Percentiles rank a stretch among this genome's conserved stretches.
Conservation (phyloP, 2,329 filamentous ascomycete species). For the Beauveria sp. region DNA sequence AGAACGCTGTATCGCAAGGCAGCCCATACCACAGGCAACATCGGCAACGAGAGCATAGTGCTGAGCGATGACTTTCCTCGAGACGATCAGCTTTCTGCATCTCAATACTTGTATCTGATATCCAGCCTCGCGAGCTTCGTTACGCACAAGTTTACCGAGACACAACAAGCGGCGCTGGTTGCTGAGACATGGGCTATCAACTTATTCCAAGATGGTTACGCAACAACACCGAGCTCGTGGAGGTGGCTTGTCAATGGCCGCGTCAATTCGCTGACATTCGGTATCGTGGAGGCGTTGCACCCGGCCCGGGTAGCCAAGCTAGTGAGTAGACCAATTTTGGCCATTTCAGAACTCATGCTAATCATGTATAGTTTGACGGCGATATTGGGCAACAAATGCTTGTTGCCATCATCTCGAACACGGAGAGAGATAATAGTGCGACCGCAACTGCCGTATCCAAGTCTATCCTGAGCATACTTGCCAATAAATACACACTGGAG, state of each 20-base stretch:
- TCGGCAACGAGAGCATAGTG: slow-evolving; percentile 14
- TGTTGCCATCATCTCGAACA: slow-evolving; percentile 19
- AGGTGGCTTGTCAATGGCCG: slow-evolving; percentile 24
- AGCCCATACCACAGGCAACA: slow-evolving; percentile 22
- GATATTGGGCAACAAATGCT: slow-evolving; percentile 30
- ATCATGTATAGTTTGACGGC: slow-evolving; percentile 26
- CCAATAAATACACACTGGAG: slow-evolving; percentile 38
- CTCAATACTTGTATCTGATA: slow-evolving; percentile 29
- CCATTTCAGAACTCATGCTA: background rate
- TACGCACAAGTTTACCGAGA: slow-evolving; percentile 29
- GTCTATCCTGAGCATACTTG: slow-evolving; percentile 33
- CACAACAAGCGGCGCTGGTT: slow-evolving; percentile 26
- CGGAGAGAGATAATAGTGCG: slow-evolving; percentile 20
- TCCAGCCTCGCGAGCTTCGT: slow-evolving; percentile 29
- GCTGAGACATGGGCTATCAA: slow-evolving; percentile 27
- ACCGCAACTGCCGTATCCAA: slow-evolving; percentile 17
- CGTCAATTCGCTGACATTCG: slow-evolving; percentile 30
- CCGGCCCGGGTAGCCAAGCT: slow-evolving; percentile 26
- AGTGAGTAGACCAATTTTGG: slow-evolving; percentile 20
- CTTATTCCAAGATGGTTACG: slow-evolving; percentile 29
- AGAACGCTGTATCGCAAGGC: slow-evolving; percentile 35
- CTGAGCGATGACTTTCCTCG: slow-evolving; percentile 27
- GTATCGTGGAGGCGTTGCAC: slow-evolving; percentile 30
- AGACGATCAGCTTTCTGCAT: slow-evolving; percentile 20
- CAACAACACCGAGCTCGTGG: slow-evolving; percentile 20